Evolutionary conservation across 306 rosid species (phyloP).

Genomic region (Rubus idaeus): DNA sequence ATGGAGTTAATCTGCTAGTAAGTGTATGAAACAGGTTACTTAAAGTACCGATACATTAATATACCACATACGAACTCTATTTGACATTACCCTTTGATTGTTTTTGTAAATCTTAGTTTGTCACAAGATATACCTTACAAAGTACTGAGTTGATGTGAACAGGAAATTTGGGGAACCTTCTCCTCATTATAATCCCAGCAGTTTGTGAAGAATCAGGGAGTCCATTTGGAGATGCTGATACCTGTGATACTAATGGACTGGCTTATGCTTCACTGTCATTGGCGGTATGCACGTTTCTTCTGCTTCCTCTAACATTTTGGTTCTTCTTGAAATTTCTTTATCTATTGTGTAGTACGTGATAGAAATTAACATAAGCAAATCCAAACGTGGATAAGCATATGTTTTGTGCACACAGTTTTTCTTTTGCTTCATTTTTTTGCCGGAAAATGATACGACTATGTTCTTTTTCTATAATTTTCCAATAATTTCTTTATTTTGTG

Average conservation of each 20-base stretch:
- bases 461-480: no score
- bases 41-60: no score
- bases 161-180: conserved; percentile 61
- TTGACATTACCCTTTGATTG: no score
- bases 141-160: conserved; percentile 8
- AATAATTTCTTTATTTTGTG: no score
- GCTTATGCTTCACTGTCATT: conserved; percentile 60
- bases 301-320: neutral
- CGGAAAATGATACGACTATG: no score
- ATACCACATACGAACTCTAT: no score
- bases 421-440: no score
- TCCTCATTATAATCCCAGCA: conserved; percentile 51
- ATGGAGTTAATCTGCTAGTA: no score
- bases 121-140: no score
- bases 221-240: conserved; percentile 50
- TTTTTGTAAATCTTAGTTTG: neutral
- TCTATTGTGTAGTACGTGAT: neutral
- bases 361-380: neutral
- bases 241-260: conserved; percentile 41
- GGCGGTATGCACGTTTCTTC: conserved; percentile 34
- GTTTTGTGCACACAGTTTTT: no score
- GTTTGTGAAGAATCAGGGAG: conserved; percentile 59
- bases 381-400: neutral
- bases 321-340: neutral
- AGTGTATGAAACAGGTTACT: no score